Base-by-base conservation (phyloP, 176 grass and related monocot species). In the Hyparrhenia diplandra region DNA sequence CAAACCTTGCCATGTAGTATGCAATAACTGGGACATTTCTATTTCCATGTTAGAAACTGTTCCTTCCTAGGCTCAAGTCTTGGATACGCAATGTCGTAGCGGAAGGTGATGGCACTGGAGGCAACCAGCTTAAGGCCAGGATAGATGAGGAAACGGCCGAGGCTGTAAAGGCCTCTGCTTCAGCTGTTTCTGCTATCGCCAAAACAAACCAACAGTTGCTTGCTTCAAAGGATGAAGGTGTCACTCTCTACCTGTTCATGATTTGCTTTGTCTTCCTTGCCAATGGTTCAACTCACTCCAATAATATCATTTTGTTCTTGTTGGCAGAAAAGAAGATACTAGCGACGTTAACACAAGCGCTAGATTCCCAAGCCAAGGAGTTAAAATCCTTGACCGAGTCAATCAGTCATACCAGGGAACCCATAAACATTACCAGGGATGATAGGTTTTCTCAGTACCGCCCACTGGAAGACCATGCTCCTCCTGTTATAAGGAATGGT, bases 341-440 rank as follows among this genome's bases (percentile, higher is more conserved):
- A 20, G 86, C 89, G 78, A 87, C 85, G 14, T 89, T 98, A 36
- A 94, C 91, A 60, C 89, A 78, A 66, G 90, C 90, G 2, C 86
- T 98, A 59, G 92, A 94, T 83, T 89, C 89, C 39, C 95, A 98
- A 91, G 92, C 93, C 40, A 98, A 93, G 24, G 88, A 91, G 83
- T 75, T 98, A 39, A 94, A 98, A 79, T 91, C 83, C 2, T 79
- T 98, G 82, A 84, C 86, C 2, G 90, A 93, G 51, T 81, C 92
- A 41, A n/a, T 98, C 36, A 84, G 29, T 68, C 89, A 89, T 74
- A 88, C 42, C 74, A 92, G 85, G 86, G 86, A 68, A 13, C 57
- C 89, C 40, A 86, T 90, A 42, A 83, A 87, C 80, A 90, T 90
- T 63, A 87, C 57, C 58, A 93, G 90, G 74, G 89, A 88, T 20